phyloP scores from a whole-genome alignment of 1,139 yeast species.

The Hansenula lynferdii region DNA sequence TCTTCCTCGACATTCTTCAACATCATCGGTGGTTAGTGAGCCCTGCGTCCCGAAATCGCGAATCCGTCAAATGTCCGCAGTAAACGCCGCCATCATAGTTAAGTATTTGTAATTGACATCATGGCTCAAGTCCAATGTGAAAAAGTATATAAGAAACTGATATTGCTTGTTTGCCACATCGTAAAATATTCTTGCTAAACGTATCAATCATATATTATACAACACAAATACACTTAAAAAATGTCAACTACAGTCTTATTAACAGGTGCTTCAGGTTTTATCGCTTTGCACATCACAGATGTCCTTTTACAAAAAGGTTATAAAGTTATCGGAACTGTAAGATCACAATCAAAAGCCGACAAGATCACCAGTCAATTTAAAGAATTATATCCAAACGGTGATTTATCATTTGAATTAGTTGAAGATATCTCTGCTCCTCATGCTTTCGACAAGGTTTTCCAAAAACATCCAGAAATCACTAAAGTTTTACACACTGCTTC shows the following conservation, averaged over 20 bases:
- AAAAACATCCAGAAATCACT: conserved; percentile 42
- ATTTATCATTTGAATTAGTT: conserved; percentile 44
- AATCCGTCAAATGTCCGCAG: too few species aligned
- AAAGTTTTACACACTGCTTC: conserved; percentile 59
- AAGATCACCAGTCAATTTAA: conserved; percentile 28
- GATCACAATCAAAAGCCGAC: conserved; percentile 47
- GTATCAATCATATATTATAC: too few species aligned
- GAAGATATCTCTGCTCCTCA: conserved; percentile 40
- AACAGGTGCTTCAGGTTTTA: conserved; percentile 51
- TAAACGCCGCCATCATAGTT: too few species aligned
- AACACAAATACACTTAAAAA: background rate
- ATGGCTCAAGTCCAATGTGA: too few species aligned
- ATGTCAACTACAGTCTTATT: conserved; percentile 31
- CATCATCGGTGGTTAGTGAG: too few species aligned
- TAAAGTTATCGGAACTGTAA: conserved; percentile 54
- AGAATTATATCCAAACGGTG: conserved; percentile 29
- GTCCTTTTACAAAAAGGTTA: conserved; percentile 34
- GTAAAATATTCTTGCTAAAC: too few species aligned
- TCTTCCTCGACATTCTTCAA: too few species aligned
- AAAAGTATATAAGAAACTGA: too few species aligned
- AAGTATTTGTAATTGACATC: too few species aligned
- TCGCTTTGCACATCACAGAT: conserved; percentile 41
- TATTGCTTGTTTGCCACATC: too few species aligned
- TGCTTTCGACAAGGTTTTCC: conserved; percentile 51
- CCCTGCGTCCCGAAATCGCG: too few species aligned